Conservation (phyloP, 1,284 basidiomycete genomes). For the Tylopilus sp. region DNA sequence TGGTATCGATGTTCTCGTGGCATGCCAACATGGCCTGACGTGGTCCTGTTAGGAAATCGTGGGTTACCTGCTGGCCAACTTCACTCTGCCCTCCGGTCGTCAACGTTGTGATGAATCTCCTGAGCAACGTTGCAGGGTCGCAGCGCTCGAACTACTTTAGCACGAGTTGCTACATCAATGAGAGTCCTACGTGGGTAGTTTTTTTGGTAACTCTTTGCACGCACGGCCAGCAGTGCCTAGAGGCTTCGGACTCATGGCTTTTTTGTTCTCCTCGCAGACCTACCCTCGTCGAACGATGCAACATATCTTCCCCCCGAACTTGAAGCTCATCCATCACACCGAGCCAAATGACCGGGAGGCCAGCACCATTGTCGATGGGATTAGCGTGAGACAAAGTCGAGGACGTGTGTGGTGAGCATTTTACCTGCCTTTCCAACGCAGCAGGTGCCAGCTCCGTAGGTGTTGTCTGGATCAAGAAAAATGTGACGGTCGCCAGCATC, state of each 20-base stretch:
- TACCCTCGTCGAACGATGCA: conserved; percentile 45
- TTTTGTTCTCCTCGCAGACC: conserved; percentile 36
- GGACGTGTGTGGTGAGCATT: too few relatives aligned
- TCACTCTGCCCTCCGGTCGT: conserved; percentile 61
- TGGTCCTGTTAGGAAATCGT: conserved; percentile 59
- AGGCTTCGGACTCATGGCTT: too few relatives aligned
- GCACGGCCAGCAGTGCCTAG: too few relatives aligned
- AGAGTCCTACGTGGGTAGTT: conserved; percentile 55
- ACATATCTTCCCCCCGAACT: too few relatives aligned
- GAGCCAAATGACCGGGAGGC: too few relatives aligned
- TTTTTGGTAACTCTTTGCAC: neutral
- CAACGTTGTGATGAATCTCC: conserved; percentile 60
- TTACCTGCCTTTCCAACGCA: too few relatives aligned
- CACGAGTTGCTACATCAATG: conserved; percentile 72
- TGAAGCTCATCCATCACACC: too few relatives aligned
- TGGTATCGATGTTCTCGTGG: conserved; percentile 44
- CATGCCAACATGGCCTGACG: conserved; percentile 37
- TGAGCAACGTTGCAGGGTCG: conserved; percentile 52
- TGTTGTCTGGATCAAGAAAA: too few relatives aligned
- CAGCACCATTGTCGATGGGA: too few relatives aligned
- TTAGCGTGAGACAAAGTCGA: too few relatives aligned
- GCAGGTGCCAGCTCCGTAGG: too few relatives aligned
- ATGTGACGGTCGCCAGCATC: too few relatives aligned
- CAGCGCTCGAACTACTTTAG: conserved; percentile 65
- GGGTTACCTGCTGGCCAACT: conserved; percentile 79